Conservation (phyloP, 2,329 filamentous ascomycete species). For the Colletotrichum karsti region DNA sequence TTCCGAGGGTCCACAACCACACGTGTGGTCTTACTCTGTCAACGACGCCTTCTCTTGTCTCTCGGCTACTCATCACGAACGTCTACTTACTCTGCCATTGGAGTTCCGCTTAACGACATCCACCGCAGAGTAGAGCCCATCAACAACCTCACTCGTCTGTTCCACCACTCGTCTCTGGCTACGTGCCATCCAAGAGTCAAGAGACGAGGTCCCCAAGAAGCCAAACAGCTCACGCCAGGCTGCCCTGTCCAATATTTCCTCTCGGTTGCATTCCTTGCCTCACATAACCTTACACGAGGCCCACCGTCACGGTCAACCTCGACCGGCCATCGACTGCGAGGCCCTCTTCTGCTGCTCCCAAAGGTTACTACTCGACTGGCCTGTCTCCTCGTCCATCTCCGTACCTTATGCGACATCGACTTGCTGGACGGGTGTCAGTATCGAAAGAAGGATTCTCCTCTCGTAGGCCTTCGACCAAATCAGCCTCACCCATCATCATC, state of each 20-base stretch:
- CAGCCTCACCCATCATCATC: not conserved
- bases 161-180: not conserved
- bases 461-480: not conserved
- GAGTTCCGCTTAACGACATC: not conserved
- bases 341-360: conserved; percentile 1
- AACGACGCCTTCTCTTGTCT: not conserved
- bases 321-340: not conserved
- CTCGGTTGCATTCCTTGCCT: conserved; percentile 3
- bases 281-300: not conserved
- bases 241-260: not conserved
- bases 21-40: not conserved
- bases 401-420: conserved; percentile 2
- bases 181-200: not conserved
- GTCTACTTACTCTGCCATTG: not conserved
- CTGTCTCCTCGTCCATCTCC: conserved; percentile 14
- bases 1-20: not conserved
- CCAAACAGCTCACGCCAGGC: not conserved
- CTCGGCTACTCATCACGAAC: not conserved
- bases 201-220: not conserved
- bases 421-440: not conserved
- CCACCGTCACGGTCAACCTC: not conserved
- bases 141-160: not conserved
- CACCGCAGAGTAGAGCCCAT: not conserved
- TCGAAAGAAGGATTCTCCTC: not conserved
- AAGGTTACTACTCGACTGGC: conserved; percentile 1